These are phyloP conservation scores for Crithidia expoeki DNA, from an alignment of 208 protist species.

Conservation along the genomic window DNA sequence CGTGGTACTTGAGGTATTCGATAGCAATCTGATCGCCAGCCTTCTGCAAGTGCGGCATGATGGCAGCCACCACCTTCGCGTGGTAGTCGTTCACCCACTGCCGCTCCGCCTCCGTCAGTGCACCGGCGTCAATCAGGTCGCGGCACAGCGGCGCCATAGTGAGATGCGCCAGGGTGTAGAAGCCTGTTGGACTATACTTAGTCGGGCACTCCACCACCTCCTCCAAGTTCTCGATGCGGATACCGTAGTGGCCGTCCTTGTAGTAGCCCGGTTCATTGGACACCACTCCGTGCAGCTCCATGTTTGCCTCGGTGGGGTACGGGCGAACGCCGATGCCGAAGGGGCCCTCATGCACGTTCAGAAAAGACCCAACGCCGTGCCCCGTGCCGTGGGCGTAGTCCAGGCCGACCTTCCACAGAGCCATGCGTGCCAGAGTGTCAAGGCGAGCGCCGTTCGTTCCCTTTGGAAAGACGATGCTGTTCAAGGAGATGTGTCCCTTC, in stretches of 20 bases:
- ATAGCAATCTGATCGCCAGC: constrained; percentile 55
- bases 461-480: constrained; percentile 85
- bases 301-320: constrained; percentile 48
- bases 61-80: constrained; percentile 41
- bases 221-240: constrained; percentile 98
- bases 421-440: constrained; percentile 89
- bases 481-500: constrained; percentile 94
- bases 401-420: constrained; percentile 93
- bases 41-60: constrained; percentile 55
- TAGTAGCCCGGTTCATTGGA: constrained; percentile 98
- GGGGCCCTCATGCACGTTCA: constrained; percentile 97
- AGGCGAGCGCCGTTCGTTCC: constrained; percentile 81
- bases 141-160: constrained; percentile 91
- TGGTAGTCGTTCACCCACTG: constrained; percentile 86
- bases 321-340: constrained; percentile 76
- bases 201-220: constrained; percentile 73
- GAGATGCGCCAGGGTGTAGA: constrained; percentile 82
- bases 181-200: constrained; percentile 59
- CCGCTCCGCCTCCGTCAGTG: constrained; percentile 76
- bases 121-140: constrained; percentile 84
- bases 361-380: constrained; percentile 97
- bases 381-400: constrained; percentile 97
- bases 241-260: constrained; percentile 96
- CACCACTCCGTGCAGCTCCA: constrained; percentile 72
- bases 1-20: constrained; percentile 79